phyloP scores from a whole-genome alignment of 164 flowering plant species.

The Kalanchoe fedtschenkoi region DNA sequence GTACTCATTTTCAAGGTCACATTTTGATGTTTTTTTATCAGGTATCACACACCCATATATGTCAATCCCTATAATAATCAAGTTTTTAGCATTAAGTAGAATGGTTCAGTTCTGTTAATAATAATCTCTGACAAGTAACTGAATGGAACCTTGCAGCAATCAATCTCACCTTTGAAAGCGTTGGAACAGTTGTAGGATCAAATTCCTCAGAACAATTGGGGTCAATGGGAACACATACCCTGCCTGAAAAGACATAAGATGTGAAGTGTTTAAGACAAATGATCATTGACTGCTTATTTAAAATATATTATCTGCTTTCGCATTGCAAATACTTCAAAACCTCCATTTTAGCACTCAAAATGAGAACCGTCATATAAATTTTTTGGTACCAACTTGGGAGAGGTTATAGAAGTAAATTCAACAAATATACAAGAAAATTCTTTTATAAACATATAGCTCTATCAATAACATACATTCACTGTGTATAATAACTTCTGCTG shows the following conservation, averaged over 20 bases:
- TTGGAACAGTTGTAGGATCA: constrained; percentile 83
- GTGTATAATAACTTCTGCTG: no score
- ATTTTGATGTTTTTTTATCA: no score
- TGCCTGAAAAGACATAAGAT: constrained; percentile 37
- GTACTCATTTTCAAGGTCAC: no score
- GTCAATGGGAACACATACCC: constrained; percentile 92
- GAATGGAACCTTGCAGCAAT: not conserved
- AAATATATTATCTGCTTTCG: not conserved
- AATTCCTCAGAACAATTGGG: constrained; percentile 77
- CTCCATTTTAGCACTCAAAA: no score
- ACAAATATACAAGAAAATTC: no score
- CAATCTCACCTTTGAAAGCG: constrained; percentile 63
- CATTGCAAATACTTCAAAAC: not conserved
- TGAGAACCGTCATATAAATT: no score
- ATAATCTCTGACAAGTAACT: no score
- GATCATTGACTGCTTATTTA: not conserved
- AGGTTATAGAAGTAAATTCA: no score
- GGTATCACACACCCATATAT: not conserved
- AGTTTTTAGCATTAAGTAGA: not conserved
- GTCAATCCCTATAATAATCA: not conserved
- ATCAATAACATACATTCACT: no score
- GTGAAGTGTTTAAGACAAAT: not conserved
- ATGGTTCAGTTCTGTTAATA: not conserved
- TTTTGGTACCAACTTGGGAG: no score
- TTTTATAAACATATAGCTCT: no score